These are phyloP conservation scores for Trichoderma afroharzianum DNA, from an alignment of 2,329 filamentous ascomycete species.

Conservation along the genomic window DNA sequence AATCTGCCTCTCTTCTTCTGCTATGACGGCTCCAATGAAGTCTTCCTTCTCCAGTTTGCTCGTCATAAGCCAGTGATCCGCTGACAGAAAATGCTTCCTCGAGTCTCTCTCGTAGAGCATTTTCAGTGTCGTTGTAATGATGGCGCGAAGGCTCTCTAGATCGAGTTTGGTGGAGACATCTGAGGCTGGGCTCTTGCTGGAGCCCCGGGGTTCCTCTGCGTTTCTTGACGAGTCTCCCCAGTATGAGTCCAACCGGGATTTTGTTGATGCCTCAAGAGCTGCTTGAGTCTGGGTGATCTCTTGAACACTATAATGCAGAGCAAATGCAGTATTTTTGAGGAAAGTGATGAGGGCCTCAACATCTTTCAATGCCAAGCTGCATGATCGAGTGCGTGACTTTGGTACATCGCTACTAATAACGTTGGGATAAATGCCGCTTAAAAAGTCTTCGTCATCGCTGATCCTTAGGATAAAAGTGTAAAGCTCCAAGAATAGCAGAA, in stretches of 20 bases:
- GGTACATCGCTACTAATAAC: constrained; percentile 37
- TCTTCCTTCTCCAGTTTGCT: constrained; percentile 80
- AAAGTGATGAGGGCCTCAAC: constrained; percentile 75
- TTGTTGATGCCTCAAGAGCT: constrained; percentile 23
- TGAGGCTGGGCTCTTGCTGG: not conserved
- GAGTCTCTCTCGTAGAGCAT: constrained; percentile 95
- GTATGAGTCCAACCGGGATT: constrained; percentile 30
- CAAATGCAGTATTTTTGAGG: constrained; percentile 86
- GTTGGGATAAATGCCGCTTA: constrained; percentile 52
- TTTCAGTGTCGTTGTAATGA: constrained; percentile 74
- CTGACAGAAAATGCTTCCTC: constrained; percentile 74
- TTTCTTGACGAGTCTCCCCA: constrained; percentile 18
- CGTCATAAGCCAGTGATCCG: constrained; percentile 93
- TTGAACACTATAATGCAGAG: constrained; percentile 77
- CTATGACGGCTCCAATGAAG: constrained; percentile 81
- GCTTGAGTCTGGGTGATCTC: constrained; percentile 46
- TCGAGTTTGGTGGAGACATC: constrained; percentile 48
- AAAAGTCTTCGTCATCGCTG: constrained; percentile 96
- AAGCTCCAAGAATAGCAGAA: constrained; percentile 87
- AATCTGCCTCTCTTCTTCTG: constrained; percentile 78
- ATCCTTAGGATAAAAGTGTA: constrained; percentile 91
- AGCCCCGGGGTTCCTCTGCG: not conserved
- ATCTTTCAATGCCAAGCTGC: constrained; percentile 67
- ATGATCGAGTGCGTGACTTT: constrained; percentile 51
- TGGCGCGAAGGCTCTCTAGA: constrained; percentile 71